phyloP scores from a whole-genome alignment of 2,329 filamentous ascomycete genomes.

The Nemania serpens region DNA sequence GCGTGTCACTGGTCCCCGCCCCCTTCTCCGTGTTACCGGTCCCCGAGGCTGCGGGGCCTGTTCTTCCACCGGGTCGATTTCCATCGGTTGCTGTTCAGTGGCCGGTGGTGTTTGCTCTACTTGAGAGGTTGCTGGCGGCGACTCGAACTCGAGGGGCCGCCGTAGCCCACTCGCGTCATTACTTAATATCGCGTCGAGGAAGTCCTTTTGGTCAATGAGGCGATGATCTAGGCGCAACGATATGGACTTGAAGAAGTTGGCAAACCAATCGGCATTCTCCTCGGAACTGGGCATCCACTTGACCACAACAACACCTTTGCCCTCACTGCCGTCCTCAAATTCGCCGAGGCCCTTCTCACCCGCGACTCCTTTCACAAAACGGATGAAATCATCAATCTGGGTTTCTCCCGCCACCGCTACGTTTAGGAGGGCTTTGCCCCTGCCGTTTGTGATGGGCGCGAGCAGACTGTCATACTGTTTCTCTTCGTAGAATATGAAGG shows the following conservation, averaged over 20 bases:
- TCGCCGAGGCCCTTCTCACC: conserved; percentile 73
- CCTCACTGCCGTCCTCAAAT: conserved; percentile 66
- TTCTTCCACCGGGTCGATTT: conserved; percentile 34
- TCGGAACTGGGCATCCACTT: conserved; percentile 67
- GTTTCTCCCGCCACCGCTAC: conserved; percentile 67
- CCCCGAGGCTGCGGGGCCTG: conserved; percentile 8
- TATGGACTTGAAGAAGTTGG: conserved; percentile 69
- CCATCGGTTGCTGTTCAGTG: conserved; percentile 34
- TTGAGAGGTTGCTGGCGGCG: conserved; percentile 39
- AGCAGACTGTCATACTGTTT: conserved; percentile 77
- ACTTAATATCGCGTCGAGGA: conserved; percentile 85
- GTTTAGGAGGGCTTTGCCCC: conserved; percentile 78
- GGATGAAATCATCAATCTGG: conserved; percentile 73
- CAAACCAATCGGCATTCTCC: conserved; percentile 66
- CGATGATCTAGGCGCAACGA: conserved; percentile 77
- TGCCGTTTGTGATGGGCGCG: conserved; percentile 74
- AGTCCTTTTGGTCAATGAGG: conserved; percentile 86
- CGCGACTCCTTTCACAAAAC: conserved; percentile 74
- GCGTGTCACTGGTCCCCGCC: conserved; percentile 51
- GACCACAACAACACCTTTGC: conserved; percentile 78
- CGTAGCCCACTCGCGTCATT: conserved; percentile 76
- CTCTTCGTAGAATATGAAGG: conserved; percentile 82
- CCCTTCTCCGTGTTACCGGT: conserved; percentile 39
- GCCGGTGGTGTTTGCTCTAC: no score
- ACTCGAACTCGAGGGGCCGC: conserved; percentile 64